Percentiles rank a stretch among this genome's conserved stretches.
These are phyloP conservation scores for Angophora floribunda DNA, from an alignment of 345 rosid species.

Conservation along the genomic window DNA sequence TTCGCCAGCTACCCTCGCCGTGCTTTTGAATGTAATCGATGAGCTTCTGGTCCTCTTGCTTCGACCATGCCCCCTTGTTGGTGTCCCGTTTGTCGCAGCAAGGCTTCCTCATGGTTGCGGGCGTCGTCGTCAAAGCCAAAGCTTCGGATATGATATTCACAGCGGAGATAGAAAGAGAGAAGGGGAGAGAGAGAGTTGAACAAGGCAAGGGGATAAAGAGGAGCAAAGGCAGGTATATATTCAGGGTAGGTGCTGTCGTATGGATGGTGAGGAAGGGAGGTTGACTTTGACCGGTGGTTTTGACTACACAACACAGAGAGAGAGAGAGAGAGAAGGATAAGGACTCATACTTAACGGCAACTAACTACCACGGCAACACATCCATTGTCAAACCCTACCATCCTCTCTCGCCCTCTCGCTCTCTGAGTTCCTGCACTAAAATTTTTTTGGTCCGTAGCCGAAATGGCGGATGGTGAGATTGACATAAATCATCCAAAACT, in stretches of 20 bases:
- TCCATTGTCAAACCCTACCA: not conserved
- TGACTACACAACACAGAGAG: not conserved
- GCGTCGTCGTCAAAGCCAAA: not conserved
- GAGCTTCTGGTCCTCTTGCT: slow-evolving; percentile 37
- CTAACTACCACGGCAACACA: not conserved
- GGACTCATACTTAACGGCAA: not conserved
- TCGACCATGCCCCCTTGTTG: slow-evolving; percentile 39
- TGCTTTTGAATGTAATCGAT: slow-evolving; percentile 22
- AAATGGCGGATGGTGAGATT: not conserved
- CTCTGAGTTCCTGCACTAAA: not conserved
- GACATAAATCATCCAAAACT: not conserved
- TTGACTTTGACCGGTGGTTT: slow-evolving; percentile 41
- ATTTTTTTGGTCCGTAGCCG: not conserved
- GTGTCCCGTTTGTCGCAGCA: slow-evolving; percentile 26
- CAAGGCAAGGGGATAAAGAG: not conserved
- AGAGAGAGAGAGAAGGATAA: not conserved
- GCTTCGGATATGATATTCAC: not conserved
- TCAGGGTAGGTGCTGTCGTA: not conserved
- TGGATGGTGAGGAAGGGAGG: not conserved
- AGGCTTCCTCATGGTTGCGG: slow-evolving; percentile 21
- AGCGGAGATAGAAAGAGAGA: not conserved
- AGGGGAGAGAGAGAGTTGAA: not conserved
- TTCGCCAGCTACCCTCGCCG: slow-evolving; percentile 38
- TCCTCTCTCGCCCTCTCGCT: not conserved
- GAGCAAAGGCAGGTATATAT: not conserved